Evolutionary conservation across 78 protist species (phyloP), one percentile per base, ranked within the genome.

Genomic region (Protostelium mycophagum): DNA sequence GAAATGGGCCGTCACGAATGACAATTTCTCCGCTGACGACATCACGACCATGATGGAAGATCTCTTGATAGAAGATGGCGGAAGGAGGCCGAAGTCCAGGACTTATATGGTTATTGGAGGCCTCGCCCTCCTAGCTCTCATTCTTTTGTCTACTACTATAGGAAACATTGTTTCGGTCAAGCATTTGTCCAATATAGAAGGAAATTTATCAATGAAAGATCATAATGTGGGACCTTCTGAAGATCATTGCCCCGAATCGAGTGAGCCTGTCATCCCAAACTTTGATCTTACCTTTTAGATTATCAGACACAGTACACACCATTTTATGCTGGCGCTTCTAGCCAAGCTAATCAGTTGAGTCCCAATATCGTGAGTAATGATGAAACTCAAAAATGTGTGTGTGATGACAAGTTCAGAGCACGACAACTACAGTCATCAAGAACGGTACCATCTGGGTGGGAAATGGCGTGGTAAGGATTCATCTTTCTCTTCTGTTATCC

Each of bases 361-460:
- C 5, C 5, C 16, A 51, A 51, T 51, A 16, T 51, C 73, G 73
- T 51, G 73, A 51, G 73, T 51, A 16, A 25, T 51, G 73, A 51
- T 51, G 73, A 25, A 5, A 16, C n/a, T 51, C 73, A 51, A 25
- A 5, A 5, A 51, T 25, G 5, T 16, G 16, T 51, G 31, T 51
- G 31, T 25, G 31, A 51, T 16, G 16, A 25, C 73, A 25, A 5
- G 5, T 51, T 51, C 73, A 51, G 73, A 51, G 73, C 16, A 5
- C 5, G 16, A 25, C 73, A 51, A 51, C 73, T 5, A 51, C 73
- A 5, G 16, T 84, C 5, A 1, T 84, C 34, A 84, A 84, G 86
- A 84, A 84, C 10, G 86, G 37, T 28, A 84, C 29, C 86, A 31
- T 84, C 5, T 84, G 86, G 86, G 34, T 84, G 36, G 86, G 86